A percentile compares a stretch with the other conserved stretches of the same genome.
Evolutionary conservation across 2,329 filamentous ascomycete species (phyloP).

Genomic region (Nothophoma quercina): DNA sequence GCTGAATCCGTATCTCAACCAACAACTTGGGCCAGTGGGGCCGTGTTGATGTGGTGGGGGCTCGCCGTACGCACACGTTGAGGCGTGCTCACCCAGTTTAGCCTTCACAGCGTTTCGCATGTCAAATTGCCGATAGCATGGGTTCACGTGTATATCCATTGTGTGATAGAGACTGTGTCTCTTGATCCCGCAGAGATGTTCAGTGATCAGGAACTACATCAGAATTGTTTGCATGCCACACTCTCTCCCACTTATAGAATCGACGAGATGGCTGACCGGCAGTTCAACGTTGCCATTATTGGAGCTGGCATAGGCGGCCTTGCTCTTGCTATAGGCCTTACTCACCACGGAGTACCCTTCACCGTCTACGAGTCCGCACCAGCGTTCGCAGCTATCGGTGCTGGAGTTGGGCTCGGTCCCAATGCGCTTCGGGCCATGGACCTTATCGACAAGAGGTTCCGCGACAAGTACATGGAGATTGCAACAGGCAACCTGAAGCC

Average conservation of each 20-base stretch:
- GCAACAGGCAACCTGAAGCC: conserved; percentile 50
- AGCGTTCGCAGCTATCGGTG: conserved; percentile 29
- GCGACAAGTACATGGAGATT: conserved; percentile 48
- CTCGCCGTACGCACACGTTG: not conserved
- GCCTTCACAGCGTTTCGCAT: not conserved
- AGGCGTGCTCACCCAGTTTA: not conserved
- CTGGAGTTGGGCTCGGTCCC: conserved; percentile 46
- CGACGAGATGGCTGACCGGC: conserved; percentile 6
- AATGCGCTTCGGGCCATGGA: conserved; percentile 54
- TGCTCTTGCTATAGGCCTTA: conserved; percentile 31
- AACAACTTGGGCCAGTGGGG: not conserved
- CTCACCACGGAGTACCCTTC: conserved; percentile 27
- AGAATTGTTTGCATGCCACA: not conserved
- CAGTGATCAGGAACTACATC: not conserved
- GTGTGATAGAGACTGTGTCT: not conserved
- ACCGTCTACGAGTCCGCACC: conserved; percentile 34
- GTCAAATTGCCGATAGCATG: not conserved
- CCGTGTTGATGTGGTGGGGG: conserved; percentile 5
- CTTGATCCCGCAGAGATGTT: not conserved
- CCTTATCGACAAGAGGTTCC: conserved; percentile 50
- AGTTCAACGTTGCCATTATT: conserved; percentile 8
- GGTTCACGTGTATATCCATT: not conserved
- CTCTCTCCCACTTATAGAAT: not conserved
- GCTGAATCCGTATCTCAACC: not conserved
- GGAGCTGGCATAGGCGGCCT: conserved; percentile 37